Evolutionary conservation across 768 basidiomycete genomes (phyloP), one percentile per base, ranked within the genome.

Genomic region (Termitomyces bulborhizus): DNA sequence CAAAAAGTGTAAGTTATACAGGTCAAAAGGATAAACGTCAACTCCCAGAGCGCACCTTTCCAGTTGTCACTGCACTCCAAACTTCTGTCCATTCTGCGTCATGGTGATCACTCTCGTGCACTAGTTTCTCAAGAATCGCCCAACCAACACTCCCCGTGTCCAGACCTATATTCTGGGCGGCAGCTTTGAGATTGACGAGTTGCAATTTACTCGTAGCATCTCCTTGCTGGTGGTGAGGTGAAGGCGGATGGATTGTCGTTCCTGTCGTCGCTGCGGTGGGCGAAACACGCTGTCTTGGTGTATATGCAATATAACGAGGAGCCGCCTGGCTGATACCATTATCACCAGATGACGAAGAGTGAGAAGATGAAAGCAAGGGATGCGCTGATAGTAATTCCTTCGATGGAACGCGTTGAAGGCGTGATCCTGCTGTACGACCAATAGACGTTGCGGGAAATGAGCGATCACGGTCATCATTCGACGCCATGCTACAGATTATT

Each of bases 51-150:
- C 78, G 44, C 60, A 86, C 91, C 82, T 87, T 90, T 16, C 85
- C 84, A 24, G 73, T 73, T 2, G 80, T 79, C 47, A 93, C 63
- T 1, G 80, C 75, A 51, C 65, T 73, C 85, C 85, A 89, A 13
- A 92, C 75, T 3, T 86, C 85, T 32, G 74, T 69, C 89, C 90
- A 90, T 42, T 89, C 88, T 11, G 77, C 75, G 21, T 80, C 80
- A 1, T 71, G 73, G 57, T 78, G 78, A 59, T 74, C 72, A n/a
- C 63, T 65, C 53, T 72, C 71, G 26, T 74, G 67, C 0, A 83
- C 77, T 34, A 93, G 71, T 62, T 80, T 83, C 68, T 93, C 90
- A 45, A 93, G 70, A 3, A 94, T 86, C 6, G 80, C 82, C 86
- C 87, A 89, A 0, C 92, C 92, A 3, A 87, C 65, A 34, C 82